Base-by-base conservation (phyloP, 768 basidiomycete species). In the Obba rivulosa region DNA sequence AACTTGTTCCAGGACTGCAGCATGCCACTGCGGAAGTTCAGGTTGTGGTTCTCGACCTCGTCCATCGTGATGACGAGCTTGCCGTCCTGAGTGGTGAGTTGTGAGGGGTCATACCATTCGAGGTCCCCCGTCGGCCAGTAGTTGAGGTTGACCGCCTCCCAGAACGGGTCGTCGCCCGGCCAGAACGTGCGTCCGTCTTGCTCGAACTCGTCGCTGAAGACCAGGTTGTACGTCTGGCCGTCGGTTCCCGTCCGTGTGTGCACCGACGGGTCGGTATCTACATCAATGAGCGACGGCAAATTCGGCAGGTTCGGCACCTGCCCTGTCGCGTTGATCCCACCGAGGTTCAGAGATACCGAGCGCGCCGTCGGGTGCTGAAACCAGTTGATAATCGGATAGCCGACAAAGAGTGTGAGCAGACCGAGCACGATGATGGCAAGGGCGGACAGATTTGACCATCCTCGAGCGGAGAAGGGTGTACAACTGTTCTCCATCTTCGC, bases 1-100 rank as follows among this genome's bases (percentile, higher is more conserved):
- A 96, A 67, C 67, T 96, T 91, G 68, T 96, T 95, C 93, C 94
- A 96, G 11, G 83, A 78, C 56, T 86, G 82, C 9, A 93, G 45
- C 83, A 85, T 85, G 34, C 86, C 92, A 48, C 85, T 87, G 65
- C 81, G 68, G 63, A 88, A 98, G 64, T 93, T 88, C 50, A 98
- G 74, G 57, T 89, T 77, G 61, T 96, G 85, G 49, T 72, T 85
- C 18, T 66, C 70, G 52, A 75, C 68, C 68, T 92, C 80, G 10
- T 76, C 74, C 63, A 94, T 75, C 10, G 89, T 91, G 51, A 97
- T 83, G 8, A 87, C 83, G 11, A 97, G 73, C 51, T 83, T 82
- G 4, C 93, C 93, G 49, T 80, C 69, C 54, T 76, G 45, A 1
- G 93, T 97, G 2, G 85, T 90, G 35, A 88, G 74, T 17, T 80